A percentile compares a stretch with the other conserved stretches of the same genome.
phyloP scores from a whole-genome alignment of 2,329 filamentous ascomycete species.

The Nigrospora osmanthi region DNA sequence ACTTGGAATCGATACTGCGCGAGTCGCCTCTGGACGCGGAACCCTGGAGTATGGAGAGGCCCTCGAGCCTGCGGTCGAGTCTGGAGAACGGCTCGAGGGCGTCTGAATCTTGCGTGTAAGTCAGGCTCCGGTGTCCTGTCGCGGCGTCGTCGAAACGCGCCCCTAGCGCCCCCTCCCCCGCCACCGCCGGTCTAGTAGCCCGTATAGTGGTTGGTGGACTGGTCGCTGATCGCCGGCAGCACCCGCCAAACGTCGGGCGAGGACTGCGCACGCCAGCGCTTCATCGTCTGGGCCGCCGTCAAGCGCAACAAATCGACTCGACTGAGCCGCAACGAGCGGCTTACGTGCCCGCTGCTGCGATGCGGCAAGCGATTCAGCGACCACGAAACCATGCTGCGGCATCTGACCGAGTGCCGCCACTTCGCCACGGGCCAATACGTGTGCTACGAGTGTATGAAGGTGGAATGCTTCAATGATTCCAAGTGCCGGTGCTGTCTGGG shows the following conservation, averaged over 20 bases:
- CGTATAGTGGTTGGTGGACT: too few species aligned
- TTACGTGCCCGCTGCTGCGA: constrained; percentile 43
- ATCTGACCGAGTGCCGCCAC: constrained; percentile 39
- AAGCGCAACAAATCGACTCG: constrained; percentile 41
- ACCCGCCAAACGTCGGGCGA: constrained; percentile 35
- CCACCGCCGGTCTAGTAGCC: constrained; percentile 8
- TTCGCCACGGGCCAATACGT: constrained; percentile 44
- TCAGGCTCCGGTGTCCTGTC: not conserved
- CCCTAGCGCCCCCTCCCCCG: not conserved
- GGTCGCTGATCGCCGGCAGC: constrained; percentile 17
- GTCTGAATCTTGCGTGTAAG: constrained; percentile 23
- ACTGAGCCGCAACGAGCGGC: constrained; percentile 38
- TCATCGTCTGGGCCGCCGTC: constrained; percentile 49
- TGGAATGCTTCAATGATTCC: constrained; percentile 41
- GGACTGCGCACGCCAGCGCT: constrained; percentile 44
- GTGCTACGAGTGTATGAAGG: constrained; percentile 45
- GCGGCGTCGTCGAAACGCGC: not conserved
- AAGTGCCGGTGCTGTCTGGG: constrained; percentile 41
- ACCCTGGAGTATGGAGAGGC: constrained; percentile 11
- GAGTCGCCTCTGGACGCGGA: constrained; percentile 4
- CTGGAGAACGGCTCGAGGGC: constrained; percentile 12
- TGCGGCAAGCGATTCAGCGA: constrained; percentile 41
- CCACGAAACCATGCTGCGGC: constrained; percentile 47
- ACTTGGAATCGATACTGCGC: constrained; percentile 14
- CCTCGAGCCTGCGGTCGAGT: constrained; percentile 15